Evolutionary conservation across 129 eudicot genomes (phyloP).

Genomic region (Glebionis coronaria): DNA sequence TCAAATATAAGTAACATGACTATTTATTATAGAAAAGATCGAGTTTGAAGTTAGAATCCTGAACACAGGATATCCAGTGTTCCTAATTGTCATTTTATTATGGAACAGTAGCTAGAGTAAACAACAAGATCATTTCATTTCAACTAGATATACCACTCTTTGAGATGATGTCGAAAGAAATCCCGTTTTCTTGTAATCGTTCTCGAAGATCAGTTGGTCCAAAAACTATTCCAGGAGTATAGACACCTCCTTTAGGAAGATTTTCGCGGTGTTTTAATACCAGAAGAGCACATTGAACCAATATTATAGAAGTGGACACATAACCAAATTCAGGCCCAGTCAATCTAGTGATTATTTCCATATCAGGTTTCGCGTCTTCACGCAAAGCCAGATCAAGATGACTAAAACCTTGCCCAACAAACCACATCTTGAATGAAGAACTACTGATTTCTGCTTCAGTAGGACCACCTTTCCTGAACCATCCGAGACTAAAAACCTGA

Average conservation of each 20-base stretch:
- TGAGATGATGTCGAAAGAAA: background rate
- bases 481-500: conserved; percentile 65
- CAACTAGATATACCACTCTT: no score
- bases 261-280: background rate
- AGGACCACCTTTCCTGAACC: conserved; percentile 72
- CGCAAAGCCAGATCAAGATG: conserved; percentile 32
- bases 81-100: no score
- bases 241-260: background rate
- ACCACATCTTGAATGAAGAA: conserved; percentile 82
- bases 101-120: no score
- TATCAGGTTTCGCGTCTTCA: conserved; percentile 44
- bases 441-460: conserved; percentile 65
- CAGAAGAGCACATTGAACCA: conserved; percentile 5
- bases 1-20: no score
- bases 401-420: conserved; percentile 66
- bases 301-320: conserved; percentile 64
- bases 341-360: conserved; percentile 70
- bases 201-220: background rate
- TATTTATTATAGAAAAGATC: no score
- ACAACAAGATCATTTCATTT: no score
- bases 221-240: background rate
- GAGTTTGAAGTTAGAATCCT: no score
- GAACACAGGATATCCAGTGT: no score
- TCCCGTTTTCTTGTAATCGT: background rate
- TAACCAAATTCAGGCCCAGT: conserved; percentile 83